Base-by-base conservation (phyloP, 2,329 filamentous ascomycete species). In the Diaporthe vexans region DNA sequence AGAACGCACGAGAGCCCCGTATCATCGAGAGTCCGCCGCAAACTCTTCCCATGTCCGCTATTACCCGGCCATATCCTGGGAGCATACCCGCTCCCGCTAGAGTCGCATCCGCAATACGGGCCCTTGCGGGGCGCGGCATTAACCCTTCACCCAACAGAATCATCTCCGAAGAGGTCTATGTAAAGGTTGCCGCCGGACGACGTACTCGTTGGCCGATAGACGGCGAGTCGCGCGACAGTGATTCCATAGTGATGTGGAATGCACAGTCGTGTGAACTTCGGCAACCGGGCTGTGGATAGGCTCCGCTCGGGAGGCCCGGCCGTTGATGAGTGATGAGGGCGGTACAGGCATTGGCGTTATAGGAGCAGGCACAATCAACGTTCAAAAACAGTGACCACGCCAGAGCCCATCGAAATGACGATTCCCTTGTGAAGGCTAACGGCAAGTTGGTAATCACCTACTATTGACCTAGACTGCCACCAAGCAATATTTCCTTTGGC, bases 41-140 rank as follows among this genome's bases (percentile, higher is more conserved):
- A 19, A 52, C 48, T 40, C 33, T 24, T 40, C 9, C 24, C 46
- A 68, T 40, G 10, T 52, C 46, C 63, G 37, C 46, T 29, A 4
- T n/a, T 35, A 52, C 46, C 63, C 63, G 48, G 46, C 63, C 48
- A 26, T 13, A 68, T 54, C 63, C 63, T 54, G 54, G 63, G 15
- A 54, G 63, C 63, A 67, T 40, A 52, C 63, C 63, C 63, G 63
- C 37, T 40, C 4, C 63, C 63, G 63, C 29, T 19, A 35, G 40
- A 10, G 48, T 68, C 33, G 63, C 48, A 68, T 54, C 63, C 21
- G 63, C 48, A 17, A 68, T 68, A 54, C n/a, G 63, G 48, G 63
- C 33, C 63, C 19, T 4, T 40, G 63, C n/a, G 63, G 63, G 33
- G 63, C 63, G 63, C 48, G 46, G 63, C 63, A 67, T 67, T 52